Evolutionary conservation across 495 filamentous ascomycete genomes (phyloP).

Genomic region (Aspergillus asperescens): DNA sequence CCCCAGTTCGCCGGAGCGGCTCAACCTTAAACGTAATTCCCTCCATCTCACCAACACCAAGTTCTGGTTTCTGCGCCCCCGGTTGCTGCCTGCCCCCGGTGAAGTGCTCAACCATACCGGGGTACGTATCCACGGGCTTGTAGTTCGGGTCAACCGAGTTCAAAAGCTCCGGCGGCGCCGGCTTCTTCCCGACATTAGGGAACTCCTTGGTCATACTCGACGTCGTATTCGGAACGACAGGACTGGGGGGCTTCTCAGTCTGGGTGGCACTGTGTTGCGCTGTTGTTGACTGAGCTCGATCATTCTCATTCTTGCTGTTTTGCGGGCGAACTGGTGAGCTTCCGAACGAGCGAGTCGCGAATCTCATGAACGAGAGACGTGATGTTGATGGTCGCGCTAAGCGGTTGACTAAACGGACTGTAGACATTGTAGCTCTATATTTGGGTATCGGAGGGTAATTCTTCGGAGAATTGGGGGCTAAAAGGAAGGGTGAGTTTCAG

Average conservation of each 20-base stretch:
- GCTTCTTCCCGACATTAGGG: constrained; percentile 52
- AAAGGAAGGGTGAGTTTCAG: not conserved
- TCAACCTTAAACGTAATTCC: constrained; percentile 85
- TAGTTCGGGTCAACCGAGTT: constrained; percentile 44
- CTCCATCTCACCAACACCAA: constrained; percentile 87
- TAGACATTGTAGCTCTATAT: constrained; percentile 32
- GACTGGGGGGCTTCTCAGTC: constrained; percentile 52
- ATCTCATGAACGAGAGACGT: constrained; percentile 17
- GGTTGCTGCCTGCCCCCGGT: constrained; percentile 55
- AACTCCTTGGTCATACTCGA: constrained; percentile 59
- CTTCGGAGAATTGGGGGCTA: not conserved
- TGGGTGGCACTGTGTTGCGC: constrained; percentile 49
- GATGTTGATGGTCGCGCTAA: constrained; percentile 27
- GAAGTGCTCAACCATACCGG: constrained; percentile 57
- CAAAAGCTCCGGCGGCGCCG: constrained; percentile 57
- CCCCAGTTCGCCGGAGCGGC: constrained; percentile 73
- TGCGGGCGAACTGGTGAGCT: constrained; percentile 32
- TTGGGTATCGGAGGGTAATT: not conserved
- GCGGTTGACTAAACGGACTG: constrained; percentile 31
- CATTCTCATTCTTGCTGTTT: constrained; percentile 17
- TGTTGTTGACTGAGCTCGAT: constrained; percentile 30
- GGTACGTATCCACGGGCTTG: constrained; percentile 53
- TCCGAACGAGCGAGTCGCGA: constrained; percentile 33
- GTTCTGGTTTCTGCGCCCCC: constrained; percentile 54
- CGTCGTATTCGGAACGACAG: constrained; percentile 58